Percentiles rank a stretch among this genome's conserved stretches.
These are phyloP conservation scores for Aureobasidium sp. DNA, from an alignment of 2,329 filamentous ascomycete species.

Conservation along the genomic window DNA sequence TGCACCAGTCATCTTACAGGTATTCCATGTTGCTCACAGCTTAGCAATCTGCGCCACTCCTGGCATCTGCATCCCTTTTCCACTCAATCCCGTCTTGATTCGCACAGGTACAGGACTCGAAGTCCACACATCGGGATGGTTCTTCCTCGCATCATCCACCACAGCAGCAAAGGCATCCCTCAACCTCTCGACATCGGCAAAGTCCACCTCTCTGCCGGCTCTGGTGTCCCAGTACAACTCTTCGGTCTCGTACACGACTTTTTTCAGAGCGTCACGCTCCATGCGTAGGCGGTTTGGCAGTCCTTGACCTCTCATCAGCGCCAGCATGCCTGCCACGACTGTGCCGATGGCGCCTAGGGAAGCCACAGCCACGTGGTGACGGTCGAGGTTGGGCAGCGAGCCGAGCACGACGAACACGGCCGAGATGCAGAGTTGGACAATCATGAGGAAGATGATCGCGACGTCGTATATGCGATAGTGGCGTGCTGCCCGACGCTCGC, in stretches of 20 bases:
- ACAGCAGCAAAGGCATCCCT: conserved; percentile 27
- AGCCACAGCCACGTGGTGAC: conserved; percentile 24
- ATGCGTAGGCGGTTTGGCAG: conserved; percentile 28
- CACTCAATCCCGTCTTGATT: background rate
- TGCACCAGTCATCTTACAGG: background rate
- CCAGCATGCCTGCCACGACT: conserved; percentile 26
- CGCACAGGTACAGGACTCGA: conserved; percentile 1
- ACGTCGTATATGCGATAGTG: conserved; percentile 26
- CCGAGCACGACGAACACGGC: conserved; percentile 30
- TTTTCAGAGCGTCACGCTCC: conserved; percentile 24
- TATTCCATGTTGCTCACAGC: background rate
- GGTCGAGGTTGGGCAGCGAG: conserved; percentile 18
- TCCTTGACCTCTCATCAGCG: conserved; percentile 29
- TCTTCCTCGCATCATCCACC: conserved; percentile 24
- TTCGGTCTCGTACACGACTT: conserved; percentile 27
- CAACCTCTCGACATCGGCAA: conserved; percentile 26
- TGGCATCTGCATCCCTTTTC: background rate
- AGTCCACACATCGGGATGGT: conserved; percentile 30
- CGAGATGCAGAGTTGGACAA: conserved; percentile 26
- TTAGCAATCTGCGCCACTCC: background rate
- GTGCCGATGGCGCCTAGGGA: conserved; percentile 26
- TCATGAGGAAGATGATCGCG: conserved; percentile 23
- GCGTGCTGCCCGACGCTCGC: conserved; percentile 18
- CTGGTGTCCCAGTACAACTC: conserved; percentile 29
- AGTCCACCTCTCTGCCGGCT: conserved; percentile 23